Evolutionary conservation across 1,284 basidiomycete species (phyloP).

Genomic region (Rhodotorula sp.): DNA sequence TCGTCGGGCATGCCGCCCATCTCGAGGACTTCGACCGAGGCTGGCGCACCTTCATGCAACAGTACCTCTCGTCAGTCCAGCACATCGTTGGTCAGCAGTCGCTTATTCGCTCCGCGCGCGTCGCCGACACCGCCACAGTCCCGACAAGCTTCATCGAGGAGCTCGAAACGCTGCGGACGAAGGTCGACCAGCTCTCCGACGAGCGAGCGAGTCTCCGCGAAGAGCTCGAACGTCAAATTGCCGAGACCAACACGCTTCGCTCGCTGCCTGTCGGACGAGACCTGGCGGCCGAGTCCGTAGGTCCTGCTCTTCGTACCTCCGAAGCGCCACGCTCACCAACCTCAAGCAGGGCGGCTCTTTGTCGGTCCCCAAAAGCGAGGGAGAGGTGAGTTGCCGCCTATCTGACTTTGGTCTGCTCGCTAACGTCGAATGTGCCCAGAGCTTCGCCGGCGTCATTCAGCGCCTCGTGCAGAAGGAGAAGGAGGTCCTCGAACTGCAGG

Average conservation of each 20-base stretch:
- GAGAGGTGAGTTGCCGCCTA: conserved; percentile 52
- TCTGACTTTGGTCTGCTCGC: background rate
- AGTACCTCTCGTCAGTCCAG: conserved; percentile 63
- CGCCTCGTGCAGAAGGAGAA: conserved; percentile 80
- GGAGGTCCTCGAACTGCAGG: conserved; percentile 69
- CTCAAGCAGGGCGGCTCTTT: conserved; percentile 3
- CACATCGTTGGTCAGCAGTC: conserved; percentile 66
- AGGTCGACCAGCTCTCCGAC: conserved; percentile 62
- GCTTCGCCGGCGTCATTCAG: conserved; percentile 73
- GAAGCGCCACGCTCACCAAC: background rate
- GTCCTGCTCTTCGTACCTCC: background rate
- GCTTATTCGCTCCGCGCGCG: conserved; percentile 54
- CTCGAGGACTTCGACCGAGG: conserved; percentile 64
- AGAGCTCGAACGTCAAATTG: conserved; percentile 60
- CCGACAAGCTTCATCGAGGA: conserved; percentile 60
- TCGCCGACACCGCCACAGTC: conserved; percentile 53
- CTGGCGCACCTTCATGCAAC: conserved; percentile 60
- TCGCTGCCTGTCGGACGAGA: conserved; percentile 52
- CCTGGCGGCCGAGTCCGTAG: background rate
- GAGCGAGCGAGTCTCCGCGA: conserved; percentile 61
- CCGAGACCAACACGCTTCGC: conserved; percentile 65
- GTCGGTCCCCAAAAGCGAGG: conserved; percentile 45
- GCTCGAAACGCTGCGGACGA: conserved; percentile 59
- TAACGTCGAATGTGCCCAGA: conserved; percentile 49
- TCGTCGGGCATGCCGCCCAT: conserved; percentile 63